Base-by-base conservation (phyloP, 768 basidiomycete species). In the Termitomyces bulborhizus region DNA sequence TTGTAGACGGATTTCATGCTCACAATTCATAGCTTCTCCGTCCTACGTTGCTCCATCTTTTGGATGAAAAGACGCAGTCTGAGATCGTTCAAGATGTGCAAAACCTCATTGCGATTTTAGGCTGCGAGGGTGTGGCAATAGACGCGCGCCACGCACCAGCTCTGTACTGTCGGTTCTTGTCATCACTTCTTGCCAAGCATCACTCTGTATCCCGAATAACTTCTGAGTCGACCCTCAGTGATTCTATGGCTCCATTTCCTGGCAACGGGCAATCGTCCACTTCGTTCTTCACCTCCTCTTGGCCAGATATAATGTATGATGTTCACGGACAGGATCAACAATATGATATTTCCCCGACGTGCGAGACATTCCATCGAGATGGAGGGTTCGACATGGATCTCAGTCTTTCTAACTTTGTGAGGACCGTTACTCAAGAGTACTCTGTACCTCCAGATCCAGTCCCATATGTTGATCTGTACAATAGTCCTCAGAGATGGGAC, bases 81-180 rank as follows among this genome's bases (percentile, higher is more conserved):
- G 73, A 73, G 27, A 81, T 83, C 41, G 65, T 79, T 29, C 54
- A 63, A 13, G 65, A 73, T 42, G 79, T 83, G 12, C 66, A 66
- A 47, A 66, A 68, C 26, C 65, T 83, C 16, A 76, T 82, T 54
- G 53, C 69, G 24, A 73, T 81, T 12, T 66, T 84, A 46, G 71
- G 73, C 11, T 79, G 78, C 2, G 69, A 69, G n/a, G 69, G 71
- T 27, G 80, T 82, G 34, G 79, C 79, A 5, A 65, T 84, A 44
- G 82, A 84, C 60, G 78, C 74, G 6, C 72, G 74, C 58, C 82
- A 84, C 57, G 76, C 81, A 5, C 82, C 82, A 31, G 76, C 78
- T 32, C 69, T 83, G 18, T 82, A 85, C 60, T 77, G 81, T 34
- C 76, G 78, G 7, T 85, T 85, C 62, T 67, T 85, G 9, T 71